Base-by-base conservation (phyloP, 116 monocot genomes). In the Dioscorea cayenensis region DNA sequence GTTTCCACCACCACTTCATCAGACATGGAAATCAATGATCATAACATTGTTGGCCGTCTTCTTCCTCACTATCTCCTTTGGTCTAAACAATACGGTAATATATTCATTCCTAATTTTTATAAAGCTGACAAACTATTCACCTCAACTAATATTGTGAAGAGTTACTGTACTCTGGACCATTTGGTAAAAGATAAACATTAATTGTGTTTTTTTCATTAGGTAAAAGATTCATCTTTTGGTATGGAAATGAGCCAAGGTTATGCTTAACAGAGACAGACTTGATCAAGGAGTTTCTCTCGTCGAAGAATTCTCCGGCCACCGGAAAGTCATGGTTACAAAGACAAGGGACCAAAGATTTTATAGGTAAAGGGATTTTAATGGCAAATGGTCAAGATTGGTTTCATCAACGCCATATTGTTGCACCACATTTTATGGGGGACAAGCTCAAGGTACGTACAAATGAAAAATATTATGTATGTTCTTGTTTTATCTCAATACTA, bases 251-350 rank as follows among this genome's bases (percentile, higher is more conserved):
- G 88, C 92, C 92, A 32, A 71, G 96, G 75, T 71, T 96, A 72
- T 96, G 96, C 76, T 49, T 96, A 62, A 86, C 84, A 17, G 96
- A 96, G 35, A 84, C 79, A 1, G 88, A 90, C 51, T 49, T 88
- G 88, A 86, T 96, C 48, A 92, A 86, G 69, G 96, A 96, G 67
- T 73, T 96, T 17, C 76, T 96, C 23, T 92, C 96, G 3, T 84
- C 92, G 2, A 96, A 88, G 48, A 77, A 80, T 65, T 71, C 75
- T 6, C 85, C 86, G 50, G 22, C 77, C 36, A 78, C 90, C 9
- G 96, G 96, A 12, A 84, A 83, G 76, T 96, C 96, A 7, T 92
- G 96, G 96, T 63, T 96, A 19, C 96, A 96, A 75, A 72, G 70
- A 25, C 78, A 92, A 74, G 96, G 96, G 3, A 73, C 90, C 3